Conservation (phyloP, 371 early-diverging fungal genomes). For the Coemansia sp. region DNA sequence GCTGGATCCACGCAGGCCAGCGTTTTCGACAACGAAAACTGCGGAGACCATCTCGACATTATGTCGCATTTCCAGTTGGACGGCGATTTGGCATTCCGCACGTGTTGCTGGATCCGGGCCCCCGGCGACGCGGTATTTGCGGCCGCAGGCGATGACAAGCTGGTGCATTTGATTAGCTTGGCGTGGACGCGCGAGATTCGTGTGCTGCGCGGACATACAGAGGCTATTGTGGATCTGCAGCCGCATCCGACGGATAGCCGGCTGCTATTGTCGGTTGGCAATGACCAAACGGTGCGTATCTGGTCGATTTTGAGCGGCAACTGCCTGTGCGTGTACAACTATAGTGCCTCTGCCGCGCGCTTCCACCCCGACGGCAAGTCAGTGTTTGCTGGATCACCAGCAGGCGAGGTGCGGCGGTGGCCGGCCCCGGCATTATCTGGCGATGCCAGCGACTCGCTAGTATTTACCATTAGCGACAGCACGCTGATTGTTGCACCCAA, state of each 20-base stretch:
- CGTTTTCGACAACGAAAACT: constrained; percentile 89
- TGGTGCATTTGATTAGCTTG: constrained; percentile 72
- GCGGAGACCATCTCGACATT: constrained; percentile 87
- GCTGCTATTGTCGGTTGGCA: constrained; percentile 74
- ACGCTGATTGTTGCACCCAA: constrained; percentile 23
- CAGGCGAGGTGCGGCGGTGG: constrained; percentile 50
- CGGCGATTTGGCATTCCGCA: constrained; percentile 25
- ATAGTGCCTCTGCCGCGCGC: constrained; percentile 59
- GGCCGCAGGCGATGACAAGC: constrained; percentile 61
- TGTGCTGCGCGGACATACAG: constrained; percentile 65
- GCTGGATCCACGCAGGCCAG: constrained; percentile 69
- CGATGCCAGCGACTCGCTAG: constrained; percentile 2
- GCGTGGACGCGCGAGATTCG: constrained; percentile 68
- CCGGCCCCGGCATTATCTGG: constrained; percentile 18
- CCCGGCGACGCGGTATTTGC: constrained; percentile 70
- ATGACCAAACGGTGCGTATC: constrained; percentile 82
- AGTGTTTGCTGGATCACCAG: constrained; percentile 37
- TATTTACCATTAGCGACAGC: constrained; percentile 17
- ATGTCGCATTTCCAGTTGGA: constrained; percentile 79
- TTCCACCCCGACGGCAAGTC: constrained; percentile 40
- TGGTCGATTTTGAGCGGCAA: constrained; percentile 81
- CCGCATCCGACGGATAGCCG: constrained; percentile 66
- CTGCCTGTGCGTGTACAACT: constrained; percentile 64
- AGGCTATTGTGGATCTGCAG: constrained; percentile 66
- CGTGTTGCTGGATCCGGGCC: constrained; percentile 73